These are phyloP conservation scores for Lodderomyces theae DNA, from an alignment of 1,139 yeast species.

Conservation along the genomic window DNA sequence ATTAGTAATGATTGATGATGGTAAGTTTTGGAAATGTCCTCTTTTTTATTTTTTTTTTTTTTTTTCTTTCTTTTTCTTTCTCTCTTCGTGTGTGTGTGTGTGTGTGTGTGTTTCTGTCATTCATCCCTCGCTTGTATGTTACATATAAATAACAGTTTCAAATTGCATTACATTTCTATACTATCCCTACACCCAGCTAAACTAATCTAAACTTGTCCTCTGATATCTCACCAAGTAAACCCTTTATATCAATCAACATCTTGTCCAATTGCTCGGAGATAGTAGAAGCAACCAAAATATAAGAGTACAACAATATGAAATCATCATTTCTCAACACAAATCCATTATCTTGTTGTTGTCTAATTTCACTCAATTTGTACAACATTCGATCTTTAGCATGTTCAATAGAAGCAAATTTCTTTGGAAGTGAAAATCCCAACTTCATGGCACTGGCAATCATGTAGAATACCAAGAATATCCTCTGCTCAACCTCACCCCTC, in stretches of 20 bases:
- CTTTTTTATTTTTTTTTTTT: neutral
- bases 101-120: too few relatives aligned
- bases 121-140: too few relatives aligned
- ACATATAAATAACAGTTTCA: too few relatives aligned
- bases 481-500: constrained; percentile 64
- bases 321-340: constrained; percentile 53
- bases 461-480: constrained; percentile 71
- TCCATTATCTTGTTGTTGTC: constrained; percentile 27
- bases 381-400: constrained; percentile 72
- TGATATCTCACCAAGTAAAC: constrained; percentile 61
- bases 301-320: constrained; percentile 72
- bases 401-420: constrained; percentile 73
- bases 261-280: constrained; percentile 64
- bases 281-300: constrained; percentile 66
- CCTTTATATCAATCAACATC: constrained; percentile 52
- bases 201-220: constrained; percentile 51
- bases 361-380: constrained; percentile 55
- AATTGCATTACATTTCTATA: too few relatives aligned
- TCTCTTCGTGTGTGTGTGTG: neutral
- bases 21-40: too few relatives aligned
- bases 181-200: neutral
- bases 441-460: constrained; percentile 76
- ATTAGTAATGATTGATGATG: neutral
- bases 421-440: constrained; percentile 74
- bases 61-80: neutral